Percentiles rank a stretch among this genome's conserved stretches.
Conservation (phyloP, 164 flowering plant genomes). For the Macadamia integrifolia region DNA sequence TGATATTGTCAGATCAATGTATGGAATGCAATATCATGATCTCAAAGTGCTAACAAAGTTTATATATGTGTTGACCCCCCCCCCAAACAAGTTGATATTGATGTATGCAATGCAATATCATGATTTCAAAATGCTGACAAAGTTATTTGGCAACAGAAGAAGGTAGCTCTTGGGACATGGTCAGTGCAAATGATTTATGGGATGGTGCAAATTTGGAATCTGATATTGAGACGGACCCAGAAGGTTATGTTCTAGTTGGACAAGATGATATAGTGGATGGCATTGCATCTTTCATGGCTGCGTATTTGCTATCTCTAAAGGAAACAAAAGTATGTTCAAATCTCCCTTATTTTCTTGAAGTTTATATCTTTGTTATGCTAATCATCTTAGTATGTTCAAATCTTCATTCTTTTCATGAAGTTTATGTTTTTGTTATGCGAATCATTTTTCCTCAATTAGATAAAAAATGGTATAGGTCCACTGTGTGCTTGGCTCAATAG, state of each 20-base stretch:
- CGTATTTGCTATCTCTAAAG: constrained; percentile 75
- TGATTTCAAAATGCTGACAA: constrained; percentile 6
- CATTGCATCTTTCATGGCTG: constrained; percentile 92
- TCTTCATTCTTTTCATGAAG: no score
- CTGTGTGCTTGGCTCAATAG: no score
- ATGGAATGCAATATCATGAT: background rate
- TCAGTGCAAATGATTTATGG: constrained; percentile 73
- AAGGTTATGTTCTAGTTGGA: constrained; percentile 76
- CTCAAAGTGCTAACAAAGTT: constrained; percentile 7
- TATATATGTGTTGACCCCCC: constrained; percentile 9
- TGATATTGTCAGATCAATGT: background rate
- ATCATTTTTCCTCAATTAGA: no score
- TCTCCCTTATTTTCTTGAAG: background rate
- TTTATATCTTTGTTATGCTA: no score
- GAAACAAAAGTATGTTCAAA: constrained; percentile 59
- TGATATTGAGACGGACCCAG: constrained; percentile 35
- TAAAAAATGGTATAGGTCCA: no score
- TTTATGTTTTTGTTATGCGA: no score
- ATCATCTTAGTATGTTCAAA: no score
- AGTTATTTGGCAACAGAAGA: constrained; percentile 46
- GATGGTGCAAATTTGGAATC: constrained; percentile 36
- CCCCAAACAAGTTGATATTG: background rate
- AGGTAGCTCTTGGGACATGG: constrained; percentile 80
- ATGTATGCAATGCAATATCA: background rate
- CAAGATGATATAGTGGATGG: constrained; percentile 95